Evolutionary conservation across 305 asterid species (phyloP).

Genomic region (Galium porrigens): DNA sequence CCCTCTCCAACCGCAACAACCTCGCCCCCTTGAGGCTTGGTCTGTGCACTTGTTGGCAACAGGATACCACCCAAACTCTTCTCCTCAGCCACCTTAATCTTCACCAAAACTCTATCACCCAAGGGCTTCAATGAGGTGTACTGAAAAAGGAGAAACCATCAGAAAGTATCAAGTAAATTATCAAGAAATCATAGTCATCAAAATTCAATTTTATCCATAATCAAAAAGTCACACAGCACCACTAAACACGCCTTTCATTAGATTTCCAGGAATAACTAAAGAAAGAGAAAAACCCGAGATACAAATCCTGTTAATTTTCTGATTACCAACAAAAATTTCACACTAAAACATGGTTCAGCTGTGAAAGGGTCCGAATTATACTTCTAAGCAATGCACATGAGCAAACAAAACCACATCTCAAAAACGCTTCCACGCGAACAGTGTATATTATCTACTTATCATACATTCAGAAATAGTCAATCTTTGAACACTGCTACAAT

Average conservation of each 20-base stretch:
- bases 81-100: constrained; percentile 61
- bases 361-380: background rate
- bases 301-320: too few species aligned
- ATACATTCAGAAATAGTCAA: background rate
- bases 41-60: constrained; percentile 55
- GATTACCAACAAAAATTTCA: background rate
- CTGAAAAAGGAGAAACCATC: constrained; percentile 22
- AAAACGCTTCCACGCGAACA: background rate
- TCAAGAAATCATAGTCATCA: background rate
- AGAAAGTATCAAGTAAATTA: background rate
- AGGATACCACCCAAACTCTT: constrained; percentile 74
- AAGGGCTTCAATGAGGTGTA: constrained; percentile 78
- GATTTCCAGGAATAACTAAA: background rate
- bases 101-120: constrained; percentile 84
- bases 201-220: background rate
- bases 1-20: constrained; percentile 92
- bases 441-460: background rate
- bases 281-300: background rate
- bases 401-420: background rate
- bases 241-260: too few species aligned
- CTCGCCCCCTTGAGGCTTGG: constrained; percentile 76
- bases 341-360: background rate
- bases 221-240: background rate
- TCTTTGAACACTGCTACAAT: background rate
- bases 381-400: background rate